Percentiles rank a stretch among this genome's conserved stretches.
These are phyloP conservation scores for Amauroascus verrucosus DNA, from an alignment of 2,329 filamentous ascomycete genomes.

Conservation along the genomic window DNA sequence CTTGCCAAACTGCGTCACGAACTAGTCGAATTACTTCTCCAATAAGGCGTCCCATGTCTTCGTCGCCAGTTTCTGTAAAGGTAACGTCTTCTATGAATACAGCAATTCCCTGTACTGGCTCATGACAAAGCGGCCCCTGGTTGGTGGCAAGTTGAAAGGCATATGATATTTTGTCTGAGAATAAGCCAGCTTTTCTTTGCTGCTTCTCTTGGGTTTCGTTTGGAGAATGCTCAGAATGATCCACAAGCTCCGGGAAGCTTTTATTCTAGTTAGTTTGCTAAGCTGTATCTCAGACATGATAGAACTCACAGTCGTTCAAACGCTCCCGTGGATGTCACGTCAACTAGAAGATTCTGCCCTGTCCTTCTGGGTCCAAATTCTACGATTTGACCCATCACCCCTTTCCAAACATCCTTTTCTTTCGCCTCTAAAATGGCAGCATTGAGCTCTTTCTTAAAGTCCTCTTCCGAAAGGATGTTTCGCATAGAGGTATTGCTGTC, in stretches of 20 bases:
- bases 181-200: conserved; percentile 45
- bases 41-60: conserved; percentile 66
- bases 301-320: conserved; percentile 52
- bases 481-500: conserved; percentile 51
- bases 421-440: conserved; percentile 57
- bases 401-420: conserved; percentile 66
- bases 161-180: conserved; percentile 83
- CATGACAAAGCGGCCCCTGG: conserved; percentile 82
- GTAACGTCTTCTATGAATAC: conserved; percentile 76
- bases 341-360: conserved; percentile 82
- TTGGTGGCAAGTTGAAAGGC: conserved; percentile 87
- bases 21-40: conserved; percentile 88
- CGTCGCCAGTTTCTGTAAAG: conserved; percentile 46
- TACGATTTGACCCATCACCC: conserved; percentile 67
- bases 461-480: conserved; percentile 56
- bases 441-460: conserved; percentile 66
- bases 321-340: conserved; percentile 61
- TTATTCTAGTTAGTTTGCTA: background rate
- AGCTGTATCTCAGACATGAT: background rate
- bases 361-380: conserved; percentile 78
- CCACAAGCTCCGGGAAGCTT: conserved; percentile 6
- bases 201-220: conserved; percentile 14
- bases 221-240: background rate
- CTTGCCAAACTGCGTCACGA: conserved; percentile 69
- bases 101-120: conserved; percentile 86